Evolutionary conservation across 345 rosid species (phyloP).

Genomic region (Populus davidiana): DNA sequence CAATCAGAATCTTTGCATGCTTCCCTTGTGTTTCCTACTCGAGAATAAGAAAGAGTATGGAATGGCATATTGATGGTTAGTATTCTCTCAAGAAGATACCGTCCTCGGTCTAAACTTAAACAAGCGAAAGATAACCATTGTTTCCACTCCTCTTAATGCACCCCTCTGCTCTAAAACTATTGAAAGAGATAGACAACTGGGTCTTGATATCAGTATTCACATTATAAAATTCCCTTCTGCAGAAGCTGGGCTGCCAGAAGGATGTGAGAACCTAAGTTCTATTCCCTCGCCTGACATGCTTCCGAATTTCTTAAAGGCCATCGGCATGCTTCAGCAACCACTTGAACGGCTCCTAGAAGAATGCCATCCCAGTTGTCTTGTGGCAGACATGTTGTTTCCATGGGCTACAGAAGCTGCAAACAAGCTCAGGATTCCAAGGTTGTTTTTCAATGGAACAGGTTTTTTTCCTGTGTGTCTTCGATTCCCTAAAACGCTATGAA

Average conservation of each 20-base stretch:
- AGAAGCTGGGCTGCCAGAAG: not conserved
- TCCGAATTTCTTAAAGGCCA: not conserved
- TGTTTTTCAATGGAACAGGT: not conserved
- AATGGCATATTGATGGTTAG: no score
- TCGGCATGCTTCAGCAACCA: slow-evolving; percentile 11
- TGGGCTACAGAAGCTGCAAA: slow-evolving; percentile 20
- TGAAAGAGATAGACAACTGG: not conserved
- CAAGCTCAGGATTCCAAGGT: slow-evolving; percentile 14
- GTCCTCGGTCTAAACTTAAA: no score
- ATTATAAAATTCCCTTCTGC: not conserved
- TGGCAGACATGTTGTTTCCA: slow-evolving; percentile 13
- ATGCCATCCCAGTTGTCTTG: slow-evolving; percentile 15
- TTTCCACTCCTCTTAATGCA: slow-evolving; percentile 4
- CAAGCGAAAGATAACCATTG: not conserved
- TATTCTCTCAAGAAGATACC: no score
- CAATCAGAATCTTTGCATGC: no score
- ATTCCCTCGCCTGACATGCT: not conserved
- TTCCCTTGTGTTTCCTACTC: no score
- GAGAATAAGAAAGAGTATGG: no score
- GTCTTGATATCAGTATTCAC: not conserved
- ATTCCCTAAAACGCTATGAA: not conserved
- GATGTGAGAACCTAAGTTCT: not conserved
- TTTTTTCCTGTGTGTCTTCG: not conserved
- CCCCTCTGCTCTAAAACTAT: not conserved
- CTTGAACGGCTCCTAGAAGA: slow-evolving; percentile 12